A percentile compares a stretch with the other conserved stretches of the same genome.
phyloP scores from a whole-genome alignment of 2,329 filamentous ascomycete genomes.

The Cladosporium colombiae region DNA sequence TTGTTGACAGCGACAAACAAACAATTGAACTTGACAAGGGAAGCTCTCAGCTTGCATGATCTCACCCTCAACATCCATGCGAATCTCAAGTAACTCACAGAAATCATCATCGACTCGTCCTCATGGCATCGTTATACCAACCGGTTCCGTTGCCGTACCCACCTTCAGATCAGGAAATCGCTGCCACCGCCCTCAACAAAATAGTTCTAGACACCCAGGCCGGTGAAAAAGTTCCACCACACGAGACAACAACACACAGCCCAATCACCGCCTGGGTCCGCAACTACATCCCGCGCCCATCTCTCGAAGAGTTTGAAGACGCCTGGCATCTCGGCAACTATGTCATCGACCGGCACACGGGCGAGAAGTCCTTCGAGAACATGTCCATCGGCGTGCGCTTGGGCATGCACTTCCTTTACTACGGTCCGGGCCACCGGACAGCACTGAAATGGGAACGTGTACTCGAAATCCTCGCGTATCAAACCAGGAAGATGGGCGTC shows the following conservation, averaged over 20 bases:
- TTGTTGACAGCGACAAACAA: neutral
- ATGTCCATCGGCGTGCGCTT: slow-evolving; percentile 47
- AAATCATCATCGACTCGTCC: neutral
- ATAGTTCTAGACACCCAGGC: neutral
- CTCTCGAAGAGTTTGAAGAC: slow-evolving; percentile 38
- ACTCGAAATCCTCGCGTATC: slow-evolving; percentile 38
- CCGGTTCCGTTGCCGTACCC: neutral
- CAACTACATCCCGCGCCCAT: slow-evolving; percentile 29
- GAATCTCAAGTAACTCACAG: neutral
- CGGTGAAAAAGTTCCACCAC: neutral
- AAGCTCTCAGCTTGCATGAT: neutral
- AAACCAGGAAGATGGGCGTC: slow-evolving; percentile 44
- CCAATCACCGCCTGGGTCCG: slow-evolving; percentile 23
- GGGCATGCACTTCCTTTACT: slow-evolving; percentile 49
- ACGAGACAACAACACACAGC: neutral
- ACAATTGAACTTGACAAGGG: neutral
- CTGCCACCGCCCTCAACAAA: neutral
- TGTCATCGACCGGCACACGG: slow-evolving; percentile 44
- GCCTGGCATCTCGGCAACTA: slow-evolving; percentile 47
- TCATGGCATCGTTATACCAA: neutral
- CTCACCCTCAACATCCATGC: neutral
- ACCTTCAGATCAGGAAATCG: neutral
- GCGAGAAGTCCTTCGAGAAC: slow-evolving; percentile 43
- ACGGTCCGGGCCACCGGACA: slow-evolving; percentile 43
- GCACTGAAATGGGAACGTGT: slow-evolving; percentile 41